A percentile compares a stretch with the other conserved stretches of the same genome.
Conservation (phyloP, 73 alveolate species). For the Diophrys sp. region DNA sequence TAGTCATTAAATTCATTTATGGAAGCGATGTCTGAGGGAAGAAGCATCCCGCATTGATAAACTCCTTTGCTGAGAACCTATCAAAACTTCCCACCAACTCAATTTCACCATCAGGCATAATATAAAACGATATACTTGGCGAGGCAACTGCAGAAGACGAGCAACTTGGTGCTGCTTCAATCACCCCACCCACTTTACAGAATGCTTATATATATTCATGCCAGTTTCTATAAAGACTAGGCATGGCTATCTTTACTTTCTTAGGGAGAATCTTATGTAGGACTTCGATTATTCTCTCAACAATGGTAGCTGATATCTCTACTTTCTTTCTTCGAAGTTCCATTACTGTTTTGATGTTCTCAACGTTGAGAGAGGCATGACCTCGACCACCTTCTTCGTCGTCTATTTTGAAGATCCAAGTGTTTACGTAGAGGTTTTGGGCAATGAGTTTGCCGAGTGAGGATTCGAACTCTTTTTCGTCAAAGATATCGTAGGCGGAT, state of each 20-base stretch:
- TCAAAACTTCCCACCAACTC: constrained; percentile 62
- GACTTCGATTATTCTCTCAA: constrained; percentile 54
- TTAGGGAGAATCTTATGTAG: constrained; percentile 48
- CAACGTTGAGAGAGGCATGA: constrained; percentile 61
- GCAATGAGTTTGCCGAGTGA: constrained; percentile 59
- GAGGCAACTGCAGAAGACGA: constrained; percentile 41
- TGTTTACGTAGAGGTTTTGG: constrained; percentile 50
- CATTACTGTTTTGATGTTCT: constrained; percentile 41
- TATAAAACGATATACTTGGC: constrained; percentile 63
- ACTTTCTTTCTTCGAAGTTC: constrained; percentile 58
- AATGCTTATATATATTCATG: constrained; percentile 56
- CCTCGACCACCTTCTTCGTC: constrained; percentile 76
- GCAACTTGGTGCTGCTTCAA: constrained; percentile 72
- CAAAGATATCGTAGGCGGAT: constrained; percentile 63
- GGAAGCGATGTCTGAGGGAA: constrained; percentile 65
- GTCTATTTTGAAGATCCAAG: constrained; percentile 70
- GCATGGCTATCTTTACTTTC: constrained; percentile 56
- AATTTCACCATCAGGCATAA: constrained; percentile 74
- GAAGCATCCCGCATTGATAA: constrained; percentile 65
- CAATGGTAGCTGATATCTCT: constrained; percentile 45
- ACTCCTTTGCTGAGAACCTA: constrained; percentile 60
- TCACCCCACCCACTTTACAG: constrained; percentile 63
- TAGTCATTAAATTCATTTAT: constrained; percentile 58
- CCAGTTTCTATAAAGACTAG: constrained; percentile 60
- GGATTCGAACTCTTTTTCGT: constrained; percentile 42